Evolutionary conservation across 345 rosid genomes (phyloP).

Genomic region (Hibiscus syriacus): DNA sequence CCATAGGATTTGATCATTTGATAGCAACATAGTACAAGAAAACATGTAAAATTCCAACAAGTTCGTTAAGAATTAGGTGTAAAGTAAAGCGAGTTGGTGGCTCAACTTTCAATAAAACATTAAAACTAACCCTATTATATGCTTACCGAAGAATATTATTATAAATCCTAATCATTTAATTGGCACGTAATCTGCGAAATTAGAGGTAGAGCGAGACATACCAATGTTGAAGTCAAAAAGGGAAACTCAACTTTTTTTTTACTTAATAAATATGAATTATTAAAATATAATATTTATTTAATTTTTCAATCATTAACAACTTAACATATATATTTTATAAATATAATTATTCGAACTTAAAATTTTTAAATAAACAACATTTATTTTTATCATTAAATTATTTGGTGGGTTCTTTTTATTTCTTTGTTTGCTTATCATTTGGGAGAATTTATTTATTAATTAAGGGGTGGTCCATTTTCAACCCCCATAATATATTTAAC

Average conservation of each 20-base stretch:
- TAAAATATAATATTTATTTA: too few species aligned
- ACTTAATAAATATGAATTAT: too few species aligned
- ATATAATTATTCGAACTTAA: too few species aligned
- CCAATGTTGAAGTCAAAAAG: conserved; percentile 27
- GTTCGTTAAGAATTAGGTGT: conserved; percentile 13
- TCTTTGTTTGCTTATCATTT: background rate
- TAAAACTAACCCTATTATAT: too few species aligned
- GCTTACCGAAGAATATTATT: background rate
- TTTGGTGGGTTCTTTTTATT: too few species aligned
- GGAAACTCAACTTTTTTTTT: too few species aligned
- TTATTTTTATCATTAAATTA: too few species aligned
- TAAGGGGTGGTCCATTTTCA: background rate
- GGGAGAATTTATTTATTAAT: background rate
- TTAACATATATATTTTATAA: too few species aligned
- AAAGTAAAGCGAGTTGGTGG: conserved; percentile 2
- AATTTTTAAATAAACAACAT: too few species aligned
- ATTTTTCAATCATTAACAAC: too few species aligned
- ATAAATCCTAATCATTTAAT: background rate
- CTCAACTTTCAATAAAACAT: background rate
- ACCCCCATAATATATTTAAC: background rate
- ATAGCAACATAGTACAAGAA: background rate
- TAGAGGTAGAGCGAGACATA: background rate
- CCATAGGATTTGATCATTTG: background rate
- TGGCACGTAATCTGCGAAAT: conserved; percentile 18
- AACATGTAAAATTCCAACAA: conserved; percentile 2